phyloP scores from a whole-genome alignment of 202 grass and related monocot species.

The Eragrostis tef region DNA sequence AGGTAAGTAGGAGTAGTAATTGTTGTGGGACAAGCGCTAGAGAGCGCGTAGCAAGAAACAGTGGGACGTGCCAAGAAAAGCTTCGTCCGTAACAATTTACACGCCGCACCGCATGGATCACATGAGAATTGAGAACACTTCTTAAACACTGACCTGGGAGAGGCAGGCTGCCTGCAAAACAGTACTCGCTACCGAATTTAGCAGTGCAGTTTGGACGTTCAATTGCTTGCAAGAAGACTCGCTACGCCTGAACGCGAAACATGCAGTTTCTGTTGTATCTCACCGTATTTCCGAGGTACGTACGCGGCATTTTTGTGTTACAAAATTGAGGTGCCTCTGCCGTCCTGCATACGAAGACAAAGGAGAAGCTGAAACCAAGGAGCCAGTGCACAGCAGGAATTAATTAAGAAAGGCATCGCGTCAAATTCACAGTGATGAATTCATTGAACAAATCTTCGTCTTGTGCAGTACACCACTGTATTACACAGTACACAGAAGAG shows the following conservation, averaged over 20 bases:
- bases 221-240: not conserved
- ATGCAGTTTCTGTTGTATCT: not conserved
- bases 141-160: not conserved
- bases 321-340: not conserved
- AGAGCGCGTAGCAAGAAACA: constrained; percentile 35
- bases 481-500: not conserved
- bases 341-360: not conserved
- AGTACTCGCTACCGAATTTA: not conserved
- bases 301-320: not conserved
- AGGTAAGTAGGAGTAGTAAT: not conserved
- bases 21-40: constrained; percentile 48
- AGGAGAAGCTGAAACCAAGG: constrained; percentile 38
- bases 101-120: too few relatives aligned
- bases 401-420: not conserved
- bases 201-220: not conserved
- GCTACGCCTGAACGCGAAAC: not conserved
- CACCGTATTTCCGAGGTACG: not conserved
- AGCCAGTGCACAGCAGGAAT: not conserved
- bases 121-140: not conserved
- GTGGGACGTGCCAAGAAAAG: constrained; percentile 3
- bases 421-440: constrained; percentile 16
- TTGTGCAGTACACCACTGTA: not conserved
- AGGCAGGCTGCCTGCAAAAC: not conserved
- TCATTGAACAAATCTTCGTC: constrained; percentile 17
- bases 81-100: constrained; percentile 1